A percentile compares a stretch with the other conserved stretches of the same genome.
phyloP scores from a whole-genome alignment of 2,329 filamentous ascomycete species.

The Cercospora sp. region DNA sequence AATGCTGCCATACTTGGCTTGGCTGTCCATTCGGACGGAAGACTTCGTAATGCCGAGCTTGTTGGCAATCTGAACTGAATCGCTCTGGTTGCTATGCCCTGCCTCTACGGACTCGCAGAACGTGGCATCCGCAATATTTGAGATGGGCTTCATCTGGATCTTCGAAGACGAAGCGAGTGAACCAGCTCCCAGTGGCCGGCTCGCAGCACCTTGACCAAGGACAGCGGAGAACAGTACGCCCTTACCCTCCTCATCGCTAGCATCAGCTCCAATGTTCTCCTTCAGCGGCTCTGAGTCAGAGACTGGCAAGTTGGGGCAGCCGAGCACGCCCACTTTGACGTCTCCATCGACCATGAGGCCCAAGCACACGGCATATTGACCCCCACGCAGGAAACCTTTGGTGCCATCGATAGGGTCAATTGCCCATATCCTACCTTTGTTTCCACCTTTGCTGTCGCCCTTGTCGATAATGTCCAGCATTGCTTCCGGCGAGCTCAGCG shows the following conservation, averaged over 20 bases:
- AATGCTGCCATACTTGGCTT: conserved; percentile 96
- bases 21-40: conserved; percentile 95
- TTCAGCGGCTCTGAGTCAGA: conserved; percentile 73
- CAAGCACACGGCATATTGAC: conserved; percentile 94
- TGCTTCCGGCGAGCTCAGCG: conserved; percentile 63
- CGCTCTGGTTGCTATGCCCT: conserved; percentile 83
- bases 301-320: conserved; percentile 90
- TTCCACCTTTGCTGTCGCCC: conserved; percentile 68
- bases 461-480: conserved; percentile 61
- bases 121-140: conserved; percentile 73
- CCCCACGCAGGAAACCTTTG: conserved; percentile 92
- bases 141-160: conserved; percentile 78
- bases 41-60: conserved; percentile 83
- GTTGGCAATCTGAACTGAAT: conserved; percentile 80
- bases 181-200: conserved; percentile 65
- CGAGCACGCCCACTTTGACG: conserved; percentile 90
- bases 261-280: conserved; percentile 70
- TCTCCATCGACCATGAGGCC: conserved; percentile 89
- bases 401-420: conserved; percentile 98
- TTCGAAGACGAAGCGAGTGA: conserved; percentile 55
- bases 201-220: conserved; percentile 74
- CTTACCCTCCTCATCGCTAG: conserved; percentile 70
- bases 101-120: conserved; percentile 98
- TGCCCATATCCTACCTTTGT: conserved; percentile 82
- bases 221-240: conserved; percentile 90